These are phyloP conservation scores for Starmerella sp. DNA, from an alignment of 805 yeast species.

Conservation along the genomic window DNA sequence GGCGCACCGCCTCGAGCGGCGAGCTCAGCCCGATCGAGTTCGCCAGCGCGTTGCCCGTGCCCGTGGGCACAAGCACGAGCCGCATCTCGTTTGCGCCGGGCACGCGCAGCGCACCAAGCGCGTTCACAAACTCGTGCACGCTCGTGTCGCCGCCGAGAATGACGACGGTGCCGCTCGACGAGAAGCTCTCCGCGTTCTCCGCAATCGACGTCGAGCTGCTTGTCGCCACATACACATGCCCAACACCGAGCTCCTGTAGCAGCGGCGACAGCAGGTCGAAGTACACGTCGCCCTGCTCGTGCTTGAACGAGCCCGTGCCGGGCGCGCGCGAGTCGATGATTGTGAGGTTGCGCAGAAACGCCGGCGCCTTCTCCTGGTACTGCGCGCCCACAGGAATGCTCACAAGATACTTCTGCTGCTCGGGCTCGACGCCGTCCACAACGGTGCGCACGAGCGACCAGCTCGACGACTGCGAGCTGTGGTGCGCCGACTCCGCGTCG, in stretches of 20 bases:
- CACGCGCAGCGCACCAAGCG: constrained; percentile 22
- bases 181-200: constrained; percentile 27
- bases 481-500: background rate
- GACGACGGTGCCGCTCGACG: constrained; percentile 36
- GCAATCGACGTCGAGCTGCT: constrained; percentile 24
- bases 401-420: constrained; percentile 8
- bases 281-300: constrained; percentile 20
- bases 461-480: background rate
- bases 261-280: constrained; percentile 28
- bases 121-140: constrained; percentile 61
- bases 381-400: constrained; percentile 13
- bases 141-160: constrained; percentile 83
- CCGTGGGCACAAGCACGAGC: constrained; percentile 48
- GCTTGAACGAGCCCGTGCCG: constrained; percentile 19
- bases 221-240: constrained; percentile 31
- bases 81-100: constrained; percentile 13
- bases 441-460: constrained; percentile 10
- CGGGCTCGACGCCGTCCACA: constrained; percentile 6
- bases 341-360: constrained; percentile 24
- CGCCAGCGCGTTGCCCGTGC: constrained; percentile 78
- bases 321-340: constrained; percentile 29
- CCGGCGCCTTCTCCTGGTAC: constrained; percentile 17
- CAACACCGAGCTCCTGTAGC: constrained; percentile 26
- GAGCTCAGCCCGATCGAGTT: constrained; percentile 40
- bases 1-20: constrained; percentile 25